Conservation (phyloP, 2,329 filamentous ascomycete species). For the Neofusicoccum kwambonambiense region DNA sequence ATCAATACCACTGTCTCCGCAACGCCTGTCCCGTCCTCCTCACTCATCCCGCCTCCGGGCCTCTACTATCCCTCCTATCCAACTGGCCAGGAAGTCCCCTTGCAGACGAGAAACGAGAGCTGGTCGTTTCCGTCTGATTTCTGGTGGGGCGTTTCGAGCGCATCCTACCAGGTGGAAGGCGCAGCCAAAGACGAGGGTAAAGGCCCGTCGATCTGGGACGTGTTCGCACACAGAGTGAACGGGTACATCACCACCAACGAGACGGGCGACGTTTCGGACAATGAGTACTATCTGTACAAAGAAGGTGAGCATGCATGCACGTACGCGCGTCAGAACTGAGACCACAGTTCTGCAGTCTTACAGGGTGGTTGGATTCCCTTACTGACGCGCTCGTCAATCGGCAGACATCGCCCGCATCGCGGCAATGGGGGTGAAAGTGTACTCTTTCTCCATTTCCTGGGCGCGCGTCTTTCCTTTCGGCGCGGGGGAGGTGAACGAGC, state of each 20-base stretch:
- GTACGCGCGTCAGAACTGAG: background rate
- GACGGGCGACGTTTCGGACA: slow-evolving; percentile 50
- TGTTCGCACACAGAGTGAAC: slow-evolving; percentile 32
- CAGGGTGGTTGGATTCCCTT: background rate
- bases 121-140: slow-evolving; percentile 36
- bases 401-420: slow-evolving; percentile 40
- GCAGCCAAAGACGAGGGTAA: slow-evolving; percentile 42
- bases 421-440: slow-evolving; percentile 34
- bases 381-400: background rate
- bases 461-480: slow-evolving; percentile 51
- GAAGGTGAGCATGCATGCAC: slow-evolving; percentile 26
- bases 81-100: slow-evolving; percentile 29
- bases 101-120: slow-evolving; percentile 28
- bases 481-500: slow-evolving; percentile 44
- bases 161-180: slow-evolving; percentile 47
- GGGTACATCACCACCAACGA: slow-evolving; percentile 30
- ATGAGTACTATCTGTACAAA: slow-evolving; percentile 53
- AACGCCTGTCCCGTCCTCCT: slow-evolving; percentile 35
- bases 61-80: slow-evolving; percentile 34
- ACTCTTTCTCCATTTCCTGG: slow-evolving; percentile 50
- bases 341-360: too few species aligned
- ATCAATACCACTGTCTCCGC: slow-evolving; percentile 26
- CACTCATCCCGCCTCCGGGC: slow-evolving; percentile 34
- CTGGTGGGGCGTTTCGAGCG: slow-evolving; percentile 44
- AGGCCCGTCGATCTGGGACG: slow-evolving; percentile 41